phyloP scores from a whole-genome alignment of 2,329 filamentous ascomycete genomes.

The Aspergillus terreus region DNA sequence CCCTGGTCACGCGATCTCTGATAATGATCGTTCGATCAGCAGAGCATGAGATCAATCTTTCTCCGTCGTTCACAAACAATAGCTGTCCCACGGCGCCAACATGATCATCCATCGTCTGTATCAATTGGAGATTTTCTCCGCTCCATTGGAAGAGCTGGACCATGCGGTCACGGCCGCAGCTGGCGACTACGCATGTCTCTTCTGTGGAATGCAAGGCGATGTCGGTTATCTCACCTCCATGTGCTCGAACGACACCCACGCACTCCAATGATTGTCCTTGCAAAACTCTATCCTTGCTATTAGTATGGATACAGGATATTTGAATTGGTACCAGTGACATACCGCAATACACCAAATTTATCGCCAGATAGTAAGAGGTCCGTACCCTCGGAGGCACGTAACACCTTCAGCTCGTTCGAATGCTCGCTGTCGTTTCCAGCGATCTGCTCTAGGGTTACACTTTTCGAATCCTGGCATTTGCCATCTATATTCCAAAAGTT shows the following conservation, averaged over 20 bases:
- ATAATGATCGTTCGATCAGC: constrained; percentile 83
- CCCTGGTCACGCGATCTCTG: constrained; percentile 70
- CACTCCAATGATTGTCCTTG: constrained; percentile 54
- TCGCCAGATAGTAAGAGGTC: constrained; percentile 77
- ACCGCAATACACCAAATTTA: constrained; percentile 73
- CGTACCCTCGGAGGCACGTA: constrained; percentile 59
- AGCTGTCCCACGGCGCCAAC: constrained; percentile 78
- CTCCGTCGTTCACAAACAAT: constrained; percentile 68
- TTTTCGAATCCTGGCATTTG: constrained; percentile 59
- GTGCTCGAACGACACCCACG: constrained; percentile 73
- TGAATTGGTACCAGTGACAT: constrained; percentile 14
- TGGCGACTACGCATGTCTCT: constrained; percentile 66
- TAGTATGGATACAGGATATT: constrained; percentile 10
- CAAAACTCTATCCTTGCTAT: constrained; percentile 25
- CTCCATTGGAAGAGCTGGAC: constrained; percentile 76
- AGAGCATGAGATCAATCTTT: constrained; percentile 77
- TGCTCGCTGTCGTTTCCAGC: constrained; percentile 41
- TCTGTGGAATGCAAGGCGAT: constrained; percentile 68
- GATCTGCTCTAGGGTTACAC: constrained; percentile 66
- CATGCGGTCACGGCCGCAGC: constrained; percentile 84
- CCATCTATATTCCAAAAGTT: constrained; percentile 80
- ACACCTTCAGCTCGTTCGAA: constrained; percentile 55
- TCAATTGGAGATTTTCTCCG: constrained; percentile 63
- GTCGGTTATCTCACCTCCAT: constrained; percentile 78
- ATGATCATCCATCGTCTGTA: constrained; percentile 92